A percentile compares a stretch with the other conserved stretches of the same genome.
Evolutionary conservation across 2,329 filamentous ascomycete genomes (phyloP).

Genomic region (Colletotrichum coccodes): DNA sequence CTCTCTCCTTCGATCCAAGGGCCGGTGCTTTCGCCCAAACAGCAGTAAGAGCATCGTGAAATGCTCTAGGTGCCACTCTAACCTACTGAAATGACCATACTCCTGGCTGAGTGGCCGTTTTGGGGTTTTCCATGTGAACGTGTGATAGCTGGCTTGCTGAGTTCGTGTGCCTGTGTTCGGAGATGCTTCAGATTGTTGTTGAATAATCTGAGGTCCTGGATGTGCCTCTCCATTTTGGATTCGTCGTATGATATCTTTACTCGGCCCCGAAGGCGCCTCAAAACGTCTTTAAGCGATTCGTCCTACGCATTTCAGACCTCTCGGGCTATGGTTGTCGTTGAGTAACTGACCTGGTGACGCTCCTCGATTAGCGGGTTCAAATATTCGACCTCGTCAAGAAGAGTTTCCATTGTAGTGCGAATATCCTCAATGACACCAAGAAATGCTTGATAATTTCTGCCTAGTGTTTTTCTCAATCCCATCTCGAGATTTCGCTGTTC

Average conservation of each 20-base stretch:
- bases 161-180: background rate
- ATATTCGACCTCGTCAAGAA: background rate
- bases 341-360: background rate
- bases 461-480: background rate
- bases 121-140: too few species aligned
- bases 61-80: background rate
- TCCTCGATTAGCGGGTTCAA: background rate
- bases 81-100: background rate
- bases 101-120: background rate
- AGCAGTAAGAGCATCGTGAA: slow-evolving; percentile 8
- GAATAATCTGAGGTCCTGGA: background rate
- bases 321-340: fast-evolving
- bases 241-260: background rate
- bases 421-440: background rate
- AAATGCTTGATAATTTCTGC: background rate
- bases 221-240: background rate
- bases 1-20: background rate
- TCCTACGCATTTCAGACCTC: background rate
- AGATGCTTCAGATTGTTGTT: background rate
- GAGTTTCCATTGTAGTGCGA: background rate
- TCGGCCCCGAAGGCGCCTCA: background rate
- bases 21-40: slow-evolving; percentile 14
- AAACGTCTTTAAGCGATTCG: background rate
- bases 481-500: background rate
- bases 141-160: background rate